Conservation (phyloP, 176 grass and related monocot genomes). For the Aegilops tauschii region DNA sequence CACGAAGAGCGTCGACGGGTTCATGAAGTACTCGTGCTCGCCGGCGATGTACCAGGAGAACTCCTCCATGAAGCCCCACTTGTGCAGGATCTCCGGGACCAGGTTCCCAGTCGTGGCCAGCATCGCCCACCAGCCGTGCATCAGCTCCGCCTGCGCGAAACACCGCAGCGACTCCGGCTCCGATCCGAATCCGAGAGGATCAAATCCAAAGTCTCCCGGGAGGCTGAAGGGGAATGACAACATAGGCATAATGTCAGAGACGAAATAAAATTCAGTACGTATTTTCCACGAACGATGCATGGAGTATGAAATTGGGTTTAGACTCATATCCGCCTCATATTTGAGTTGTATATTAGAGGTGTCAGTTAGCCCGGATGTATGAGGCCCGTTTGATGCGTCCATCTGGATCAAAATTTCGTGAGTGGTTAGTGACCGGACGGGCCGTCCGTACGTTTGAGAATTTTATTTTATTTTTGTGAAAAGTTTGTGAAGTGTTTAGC, state of each 20-base stretch:
- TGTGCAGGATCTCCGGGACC: constrained; percentile 54
- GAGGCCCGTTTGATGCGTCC: no score
- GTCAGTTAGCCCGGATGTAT: no score
- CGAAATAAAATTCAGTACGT: background rate
- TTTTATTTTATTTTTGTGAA: no score
- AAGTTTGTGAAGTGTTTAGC: no score
- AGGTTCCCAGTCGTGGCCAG: constrained; percentile 68
- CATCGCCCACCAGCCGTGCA: constrained; percentile 93
- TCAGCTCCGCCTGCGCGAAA: constrained; percentile 84
- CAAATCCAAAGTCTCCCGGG: constrained; percentile 83
- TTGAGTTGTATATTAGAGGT: no score
- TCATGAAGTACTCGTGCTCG: constrained; percentile 66
- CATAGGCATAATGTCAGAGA: background rate
- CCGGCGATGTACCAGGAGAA: constrained; percentile 75
- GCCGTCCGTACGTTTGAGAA: no score
- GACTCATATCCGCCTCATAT: no score
- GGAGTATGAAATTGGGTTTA: background rate
- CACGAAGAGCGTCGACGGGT: constrained; percentile 69
- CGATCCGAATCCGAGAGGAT: constrained; percentile 86
- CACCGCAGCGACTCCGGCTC: constrained; percentile 71
- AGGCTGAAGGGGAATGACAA: constrained; percentile 44
- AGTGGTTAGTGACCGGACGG: no score
- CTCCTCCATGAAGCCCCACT: constrained; percentile 65
- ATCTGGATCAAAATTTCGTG: no score
- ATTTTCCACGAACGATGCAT: background rate